Conservation (phyloP, 1,284 basidiomycete species). For the Moniliella sp. region DNA sequence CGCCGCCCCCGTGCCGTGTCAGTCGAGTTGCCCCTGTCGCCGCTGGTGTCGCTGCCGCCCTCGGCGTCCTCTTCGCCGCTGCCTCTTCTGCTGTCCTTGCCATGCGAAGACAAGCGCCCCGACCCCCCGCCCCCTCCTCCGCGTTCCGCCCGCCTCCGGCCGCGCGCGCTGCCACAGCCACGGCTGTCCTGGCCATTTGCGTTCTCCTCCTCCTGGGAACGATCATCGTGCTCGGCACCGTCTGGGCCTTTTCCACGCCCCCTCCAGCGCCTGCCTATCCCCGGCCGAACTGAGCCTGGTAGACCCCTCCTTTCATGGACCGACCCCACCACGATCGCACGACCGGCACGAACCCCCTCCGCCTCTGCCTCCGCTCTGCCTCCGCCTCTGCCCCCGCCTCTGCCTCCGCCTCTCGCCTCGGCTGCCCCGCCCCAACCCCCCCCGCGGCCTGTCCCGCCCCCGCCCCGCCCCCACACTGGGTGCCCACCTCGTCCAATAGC, state of each 20-base stretch:
- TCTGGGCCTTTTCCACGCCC: slow-evolving; percentile 73
- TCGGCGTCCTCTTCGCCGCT: too few relatives aligned
- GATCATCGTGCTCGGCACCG: slow-evolving; percentile 67
- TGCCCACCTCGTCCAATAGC: neutral
- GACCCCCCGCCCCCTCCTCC: too few relatives aligned
- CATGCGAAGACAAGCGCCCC: too few relatives aligned
- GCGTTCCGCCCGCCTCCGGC: too few relatives aligned
- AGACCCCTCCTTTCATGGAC: neutral
- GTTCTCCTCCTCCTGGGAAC: slow-evolving; percentile 71
- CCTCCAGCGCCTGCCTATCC: slow-evolving; percentile 16
- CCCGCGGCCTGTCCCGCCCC: too few relatives aligned
- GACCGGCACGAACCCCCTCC: neutral
- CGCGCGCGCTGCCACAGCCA: too few relatives aligned
- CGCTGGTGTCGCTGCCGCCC: too few relatives aligned
- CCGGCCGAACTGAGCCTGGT: slow-evolving; percentile 24
- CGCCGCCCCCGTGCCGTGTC: too few relatives aligned
- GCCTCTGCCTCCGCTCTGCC: neutral
- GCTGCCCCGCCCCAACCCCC: neutral
- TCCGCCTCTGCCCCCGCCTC: neutral
- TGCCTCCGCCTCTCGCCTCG: neutral
- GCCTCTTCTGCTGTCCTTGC: too few relatives aligned
- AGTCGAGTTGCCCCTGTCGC: too few relatives aligned
- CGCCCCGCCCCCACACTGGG: neutral
- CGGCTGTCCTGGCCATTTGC: slow-evolving; percentile 48
- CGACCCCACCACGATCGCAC: neutral